These are phyloP conservation scores for Paratinospora sagittata DNA, from an alignment of 164 flowering plant species.

Conservation along the genomic window DNA sequence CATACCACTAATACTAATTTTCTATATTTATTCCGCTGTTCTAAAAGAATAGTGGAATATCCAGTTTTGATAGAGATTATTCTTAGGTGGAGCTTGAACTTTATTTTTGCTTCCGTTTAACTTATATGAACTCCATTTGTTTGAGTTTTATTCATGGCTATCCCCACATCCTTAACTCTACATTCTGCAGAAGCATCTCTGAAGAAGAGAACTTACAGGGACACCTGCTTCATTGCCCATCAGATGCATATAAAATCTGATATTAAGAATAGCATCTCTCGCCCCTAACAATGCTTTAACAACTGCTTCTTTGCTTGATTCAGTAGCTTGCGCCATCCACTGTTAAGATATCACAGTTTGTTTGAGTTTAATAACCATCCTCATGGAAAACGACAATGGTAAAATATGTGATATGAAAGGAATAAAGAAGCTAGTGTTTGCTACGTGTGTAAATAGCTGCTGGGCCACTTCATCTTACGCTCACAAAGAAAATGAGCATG, in stretches of 20 bases:
- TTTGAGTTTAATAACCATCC: background rate
- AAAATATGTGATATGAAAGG: background rate
- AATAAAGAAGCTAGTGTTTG: background rate
- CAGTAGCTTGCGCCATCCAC: conserved; percentile 69
- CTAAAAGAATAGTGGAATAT: background rate
- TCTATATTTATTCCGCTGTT: background rate
- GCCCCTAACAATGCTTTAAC: conserved; percentile 67
- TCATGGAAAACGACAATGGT: background rate
- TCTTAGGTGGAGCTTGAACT: no score
- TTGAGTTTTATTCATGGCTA: no score
- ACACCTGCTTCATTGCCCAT: conserved; percentile 95
- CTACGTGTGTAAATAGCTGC: no score
- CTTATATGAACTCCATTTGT: background rate
- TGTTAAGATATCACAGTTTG: conserved; percentile 24
- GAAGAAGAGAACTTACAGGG: conserved; percentile 53
- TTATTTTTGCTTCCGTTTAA: background rate
- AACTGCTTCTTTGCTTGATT: conserved; percentile 45
- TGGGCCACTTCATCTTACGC: background rate
- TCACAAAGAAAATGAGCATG: background rate
- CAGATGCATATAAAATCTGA: conserved; percentile 66
- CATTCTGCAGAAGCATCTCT: background rate
- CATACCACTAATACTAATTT: background rate
- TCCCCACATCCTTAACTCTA: background rate
- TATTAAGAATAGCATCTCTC: conserved; percentile 69
- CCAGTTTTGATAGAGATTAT: no score